Conservation (phyloP, 345 rosid species). For the Salix viminalis region DNA sequence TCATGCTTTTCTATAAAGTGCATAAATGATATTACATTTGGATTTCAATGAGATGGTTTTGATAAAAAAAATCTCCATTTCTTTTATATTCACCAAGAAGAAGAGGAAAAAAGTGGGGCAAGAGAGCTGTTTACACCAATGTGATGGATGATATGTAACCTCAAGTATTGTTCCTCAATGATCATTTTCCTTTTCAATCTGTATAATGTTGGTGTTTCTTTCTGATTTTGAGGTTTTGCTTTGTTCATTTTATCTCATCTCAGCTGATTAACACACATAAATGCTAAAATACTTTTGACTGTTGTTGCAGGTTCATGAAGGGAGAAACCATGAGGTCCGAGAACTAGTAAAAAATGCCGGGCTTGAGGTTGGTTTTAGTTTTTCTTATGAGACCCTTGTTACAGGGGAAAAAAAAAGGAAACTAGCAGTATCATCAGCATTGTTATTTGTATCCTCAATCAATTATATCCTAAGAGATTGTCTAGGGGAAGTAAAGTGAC, state of each 20-base stretch:
- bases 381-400: slow-evolving; percentile 2
- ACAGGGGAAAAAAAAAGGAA: neutral
- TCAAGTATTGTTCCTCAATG: neutral
- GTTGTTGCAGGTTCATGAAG: slow-evolving; percentile 80
- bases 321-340: slow-evolving; percentile 92
- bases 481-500: neutral
- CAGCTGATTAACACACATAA: slow-evolving; percentile 1
- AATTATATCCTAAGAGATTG: neutral
- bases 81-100: neutral
- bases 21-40: neutral
- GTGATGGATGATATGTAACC: neutral
- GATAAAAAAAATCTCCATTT: neutral
- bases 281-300: neutral
- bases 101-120: neutral
- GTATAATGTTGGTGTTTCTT: neutral
- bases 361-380: slow-evolving; percentile 68
- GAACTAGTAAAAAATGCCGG: slow-evolving; percentile 95
- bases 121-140: neutral
- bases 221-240: neutral
- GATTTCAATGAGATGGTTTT: neutral
- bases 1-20: neutral
- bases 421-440: neutral
- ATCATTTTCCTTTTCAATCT: neutral
- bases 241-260: neutral
- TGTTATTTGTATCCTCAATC: neutral